These are phyloP conservation scores for Kwoniella botswanensis DNA, from an alignment of 768 basidiomycete species.

Conservation along the genomic window DNA sequence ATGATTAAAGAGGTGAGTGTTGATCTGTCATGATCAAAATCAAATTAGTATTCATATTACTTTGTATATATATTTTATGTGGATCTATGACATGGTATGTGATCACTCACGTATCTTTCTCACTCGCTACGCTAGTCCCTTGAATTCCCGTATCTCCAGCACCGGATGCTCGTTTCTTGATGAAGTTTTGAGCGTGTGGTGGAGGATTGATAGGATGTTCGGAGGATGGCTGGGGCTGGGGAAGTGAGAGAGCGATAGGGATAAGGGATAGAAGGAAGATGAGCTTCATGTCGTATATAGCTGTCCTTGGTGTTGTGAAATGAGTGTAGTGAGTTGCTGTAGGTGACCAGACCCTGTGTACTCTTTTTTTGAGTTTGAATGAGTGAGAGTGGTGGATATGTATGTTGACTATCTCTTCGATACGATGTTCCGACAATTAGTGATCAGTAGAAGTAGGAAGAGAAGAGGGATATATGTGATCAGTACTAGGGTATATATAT, in stretches of 20 bases:
- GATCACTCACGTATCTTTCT: slow-evolving; percentile 6
- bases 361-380: background rate
- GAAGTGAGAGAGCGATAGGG: background rate
- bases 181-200: background rate
- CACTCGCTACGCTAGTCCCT: background rate
- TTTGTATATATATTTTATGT: background rate
- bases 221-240: background rate
- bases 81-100: background rate
- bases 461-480: no score
- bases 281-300: background rate
- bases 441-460: background rate
- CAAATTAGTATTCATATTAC: background rate
- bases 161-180: background rate
- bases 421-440: background rate
- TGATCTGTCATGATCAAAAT: slow-evolving; percentile 1
- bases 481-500: no score
- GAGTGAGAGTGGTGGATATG: background rate
- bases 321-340: background rate
- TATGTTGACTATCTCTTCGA: background rate
- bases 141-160: background rate
- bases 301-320: background rate
- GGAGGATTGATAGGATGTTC: background rate
- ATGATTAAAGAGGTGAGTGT: slow-evolving; percentile 3
- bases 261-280: background rate
- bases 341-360: background rate